phyloP scores from a whole-genome alignment of 2,329 filamentous ascomycete species.

The Aspergillus sp. region DNA sequence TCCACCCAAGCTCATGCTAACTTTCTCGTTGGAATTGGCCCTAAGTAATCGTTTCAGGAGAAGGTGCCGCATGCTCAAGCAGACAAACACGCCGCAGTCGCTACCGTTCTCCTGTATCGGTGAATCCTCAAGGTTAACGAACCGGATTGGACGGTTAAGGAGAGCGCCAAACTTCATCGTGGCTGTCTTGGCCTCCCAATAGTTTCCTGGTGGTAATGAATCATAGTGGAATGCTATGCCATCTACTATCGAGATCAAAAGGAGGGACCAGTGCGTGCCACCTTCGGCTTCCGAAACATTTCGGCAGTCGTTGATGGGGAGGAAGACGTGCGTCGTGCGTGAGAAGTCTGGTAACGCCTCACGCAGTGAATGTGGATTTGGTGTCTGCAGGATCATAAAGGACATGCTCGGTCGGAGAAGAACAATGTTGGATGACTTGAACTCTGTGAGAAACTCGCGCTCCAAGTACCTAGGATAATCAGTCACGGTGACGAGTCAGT shows the following conservation, averaged over 20 bases:
- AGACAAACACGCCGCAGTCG: constrained; percentile 96
- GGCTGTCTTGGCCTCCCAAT: constrained; percentile 68
- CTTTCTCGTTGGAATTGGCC: constrained; percentile 78
- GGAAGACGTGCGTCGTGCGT: constrained; percentile 84
- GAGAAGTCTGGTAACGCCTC: constrained; percentile 78
- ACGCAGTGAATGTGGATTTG: constrained; percentile 56
- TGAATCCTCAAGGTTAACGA: constrained; percentile 78
- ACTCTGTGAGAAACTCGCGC: constrained; percentile 77
- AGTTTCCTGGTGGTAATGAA: constrained; percentile 74
- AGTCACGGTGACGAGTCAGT: constrained; percentile 4
- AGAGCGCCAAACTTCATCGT: constrained; percentile 69
- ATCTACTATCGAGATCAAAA: constrained; percentile 86
- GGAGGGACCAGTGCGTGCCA: constrained; percentile 90
- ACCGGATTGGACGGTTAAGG: constrained; percentile 65
- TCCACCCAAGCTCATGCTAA: constrained; percentile 89
- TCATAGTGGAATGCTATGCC: constrained; percentile 97
- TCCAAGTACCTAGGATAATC: constrained; percentile 67
- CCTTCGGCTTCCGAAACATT: constrained; percentile 78
- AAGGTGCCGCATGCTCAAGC: constrained; percentile 91
- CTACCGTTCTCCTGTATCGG: constrained; percentile 90
- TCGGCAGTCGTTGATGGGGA: constrained; percentile 87
- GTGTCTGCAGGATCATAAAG: constrained; percentile 80
- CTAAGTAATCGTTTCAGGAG: constrained; percentile 78
- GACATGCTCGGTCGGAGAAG: constrained; percentile 91
- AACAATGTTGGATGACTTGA: constrained; percentile 80